Percentiles rank a stretch among this genome's conserved stretches.
These are phyloP conservation scores for Kluyveromyces marxianus DNA, from an alignment of 1,139 yeast genomes.

Conservation along the genomic window DNA sequence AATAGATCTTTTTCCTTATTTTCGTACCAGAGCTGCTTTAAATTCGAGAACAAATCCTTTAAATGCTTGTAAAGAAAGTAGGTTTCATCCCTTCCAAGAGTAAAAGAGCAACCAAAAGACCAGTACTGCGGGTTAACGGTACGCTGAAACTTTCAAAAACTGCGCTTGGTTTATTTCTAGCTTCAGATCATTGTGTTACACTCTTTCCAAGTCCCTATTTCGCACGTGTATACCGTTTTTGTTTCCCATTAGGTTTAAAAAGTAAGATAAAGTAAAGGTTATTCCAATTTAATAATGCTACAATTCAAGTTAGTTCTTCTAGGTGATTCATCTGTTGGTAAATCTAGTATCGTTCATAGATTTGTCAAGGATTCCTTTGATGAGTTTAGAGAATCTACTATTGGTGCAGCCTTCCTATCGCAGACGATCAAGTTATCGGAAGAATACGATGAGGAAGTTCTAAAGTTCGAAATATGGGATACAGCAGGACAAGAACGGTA, in stretches of 20 bases:
- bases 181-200: neutral
- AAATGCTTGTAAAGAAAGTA: neutral
- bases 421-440: conserved; percentile 59
- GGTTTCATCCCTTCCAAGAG: neutral
- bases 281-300: conserved; percentile 20
- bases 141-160: neutral
- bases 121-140: too few species aligned
- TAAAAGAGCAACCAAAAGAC: neutral
- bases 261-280: neutral
- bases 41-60: neutral
- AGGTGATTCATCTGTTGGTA: conserved; percentile 97
- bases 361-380: conserved; percentile 94
- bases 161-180: neutral
- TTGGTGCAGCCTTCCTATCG: conserved; percentile 95
- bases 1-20: neutral
- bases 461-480: conserved; percentile 82
- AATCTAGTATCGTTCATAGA: conserved; percentile 81
- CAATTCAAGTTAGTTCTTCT: conserved; percentile 82
- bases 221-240: neutral
- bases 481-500: conserved; percentile 86
- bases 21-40: neutral
- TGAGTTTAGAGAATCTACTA: conserved; percentile 89
- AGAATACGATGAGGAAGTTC: conserved; percentile 44
- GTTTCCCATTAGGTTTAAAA: neutral
- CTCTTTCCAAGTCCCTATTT: neutral